A percentile compares a stretch with the other conserved stretches of the same genome.
phyloP scores from a whole-genome alignment of 176 grass and related monocot genomes.

The Rhynchospora tenuis region DNA sequence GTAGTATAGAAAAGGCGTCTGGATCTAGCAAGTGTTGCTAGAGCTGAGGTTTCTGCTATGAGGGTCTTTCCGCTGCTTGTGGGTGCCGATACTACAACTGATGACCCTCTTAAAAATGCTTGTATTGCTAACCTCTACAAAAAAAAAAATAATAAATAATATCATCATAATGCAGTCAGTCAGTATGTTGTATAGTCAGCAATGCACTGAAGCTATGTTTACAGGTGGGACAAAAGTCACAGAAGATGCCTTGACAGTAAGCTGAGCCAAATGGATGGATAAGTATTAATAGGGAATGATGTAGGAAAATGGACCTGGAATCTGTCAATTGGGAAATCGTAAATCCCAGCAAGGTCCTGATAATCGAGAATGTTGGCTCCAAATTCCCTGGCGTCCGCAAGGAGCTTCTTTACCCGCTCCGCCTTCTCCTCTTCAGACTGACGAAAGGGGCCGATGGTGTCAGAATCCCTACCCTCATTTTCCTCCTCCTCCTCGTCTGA shows the following conservation, averaged over 20 bases:
- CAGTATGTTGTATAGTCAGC: no score
- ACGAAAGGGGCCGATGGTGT: neutral
- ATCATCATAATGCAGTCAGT: no score
- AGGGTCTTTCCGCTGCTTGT: constrained; percentile 97
- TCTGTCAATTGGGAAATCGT: constrained; percentile 83
- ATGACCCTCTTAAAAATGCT: constrained; percentile 91
- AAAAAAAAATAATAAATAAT: no score
- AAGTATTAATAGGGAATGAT: neutral
- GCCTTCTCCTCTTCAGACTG: constrained; percentile 64
- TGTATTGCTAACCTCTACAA: constrained; percentile 74
- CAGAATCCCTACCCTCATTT: constrained; percentile 21
- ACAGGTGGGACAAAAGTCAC: no score
- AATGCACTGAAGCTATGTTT: no score
- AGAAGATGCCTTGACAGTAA: no score
- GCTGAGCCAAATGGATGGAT: neutral
- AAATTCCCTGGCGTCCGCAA: constrained; percentile 70
- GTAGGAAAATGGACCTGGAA: constrained; percentile 49
- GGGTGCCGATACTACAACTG: constrained; percentile 84
- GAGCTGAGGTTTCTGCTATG: constrained; percentile 91
- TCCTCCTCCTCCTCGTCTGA: constrained; percentile 20
- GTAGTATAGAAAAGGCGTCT: constrained; percentile 91
- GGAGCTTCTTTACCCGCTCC: constrained; percentile 48
- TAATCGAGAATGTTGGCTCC: constrained; percentile 75
- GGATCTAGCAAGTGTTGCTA: constrained; percentile 75
- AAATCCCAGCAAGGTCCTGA: constrained; percentile 73